phyloP scores from a whole-genome alignment of 2,329 filamentous ascomycete species.

The Aspergillus sp. region DNA sequence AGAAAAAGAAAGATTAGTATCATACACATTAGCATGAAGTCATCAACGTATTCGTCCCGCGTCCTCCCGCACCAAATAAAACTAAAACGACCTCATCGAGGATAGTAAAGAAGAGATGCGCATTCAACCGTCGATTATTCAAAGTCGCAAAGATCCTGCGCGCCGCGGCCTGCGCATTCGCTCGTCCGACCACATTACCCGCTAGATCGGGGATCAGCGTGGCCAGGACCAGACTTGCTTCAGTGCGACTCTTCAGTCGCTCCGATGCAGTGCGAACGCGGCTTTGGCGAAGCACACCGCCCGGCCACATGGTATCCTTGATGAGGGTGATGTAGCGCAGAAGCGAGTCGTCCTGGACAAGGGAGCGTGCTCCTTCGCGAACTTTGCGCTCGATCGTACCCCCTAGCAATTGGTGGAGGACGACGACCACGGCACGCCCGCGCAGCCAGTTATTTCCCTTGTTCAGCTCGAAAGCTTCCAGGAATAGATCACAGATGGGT shows the following conservation, averaged over 20 bases:
- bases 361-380: conserved; percentile 73
- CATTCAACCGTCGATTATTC: conserved; percentile 86
- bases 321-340: conserved; percentile 73
- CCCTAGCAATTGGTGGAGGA: conserved; percentile 91
- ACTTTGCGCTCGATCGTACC: conserved; percentile 96
- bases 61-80: conserved; percentile 54
- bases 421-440: conserved; percentile 91
- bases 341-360: conserved; percentile 77
- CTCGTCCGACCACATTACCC: conserved; percentile 86
- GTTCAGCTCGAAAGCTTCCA: conserved; percentile 93
- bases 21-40: conserved; percentile 2
- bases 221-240: conserved; percentile 85
- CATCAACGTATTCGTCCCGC: conserved; percentile 9
- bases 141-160: conserved; percentile 85
- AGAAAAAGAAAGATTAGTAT: background rate
- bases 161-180: conserved; percentile 88
- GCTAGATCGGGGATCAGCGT: conserved; percentile 89
- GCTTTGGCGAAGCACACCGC: conserved; percentile 49
- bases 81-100: conserved; percentile 70
- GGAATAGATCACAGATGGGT: conserved; percentile 95
- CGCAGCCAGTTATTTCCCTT: conserved; percentile 96
- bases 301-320: conserved; percentile 80
- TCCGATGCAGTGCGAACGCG: conserved; percentile 67
- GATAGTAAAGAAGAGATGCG: conserved; percentile 70
- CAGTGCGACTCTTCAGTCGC: conserved; percentile 76